Conservation (phyloP, 495 filamentous ascomycete species). For the Antarctomyces pellizariae region DNA sequence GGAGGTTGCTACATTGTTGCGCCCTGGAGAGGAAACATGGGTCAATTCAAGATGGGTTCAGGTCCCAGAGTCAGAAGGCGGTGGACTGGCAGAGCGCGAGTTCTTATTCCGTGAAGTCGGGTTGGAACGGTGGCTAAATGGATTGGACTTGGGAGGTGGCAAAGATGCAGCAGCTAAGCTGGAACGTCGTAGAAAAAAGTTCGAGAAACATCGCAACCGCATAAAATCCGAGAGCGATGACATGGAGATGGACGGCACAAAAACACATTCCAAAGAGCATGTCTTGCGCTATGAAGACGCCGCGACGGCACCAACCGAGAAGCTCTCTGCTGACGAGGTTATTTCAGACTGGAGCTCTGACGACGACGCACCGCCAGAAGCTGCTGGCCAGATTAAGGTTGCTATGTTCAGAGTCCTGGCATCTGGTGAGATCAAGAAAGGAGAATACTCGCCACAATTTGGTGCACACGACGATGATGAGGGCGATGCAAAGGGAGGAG, state of each 20-base stretch:
- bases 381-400: slow-evolving; percentile 94
- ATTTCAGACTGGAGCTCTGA: slow-evolving; percentile 34
- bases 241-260: slow-evolving; percentile 24
- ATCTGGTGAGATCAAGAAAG: slow-evolving; percentile 88
- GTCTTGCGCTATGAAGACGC: slow-evolving; percentile 62
- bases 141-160: slow-evolving; percentile 74
- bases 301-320: slow-evolving; percentile 45
- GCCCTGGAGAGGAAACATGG: slow-evolving; percentile 94
- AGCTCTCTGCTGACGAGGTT: slow-evolving; percentile 47
- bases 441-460: slow-evolving; percentile 94
- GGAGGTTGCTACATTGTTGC: slow-evolving; percentile 82
- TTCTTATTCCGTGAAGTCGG: slow-evolving; percentile 97
- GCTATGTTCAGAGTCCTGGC: slow-evolving; percentile 89
- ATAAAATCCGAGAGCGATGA: slow-evolving; percentile 29
- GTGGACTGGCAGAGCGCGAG: slow-evolving; percentile 84
- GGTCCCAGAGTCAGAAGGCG: slow-evolving; percentile 71
- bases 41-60: slow-evolving; percentile 97
- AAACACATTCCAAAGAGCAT: slow-evolving; percentile 24
- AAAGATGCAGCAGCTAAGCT: slow-evolving; percentile 67
- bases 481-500: slow-evolving; percentile 22
- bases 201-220: slow-evolving; percentile 62
- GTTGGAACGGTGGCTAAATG: slow-evolving; percentile 85
- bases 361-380: slow-evolving; percentile 78
- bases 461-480: slow-evolving; percentile 92
- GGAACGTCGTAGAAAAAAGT: slow-evolving; percentile 63